Evolutionary conservation across 2,329 filamentous ascomycete species (phyloP).

Genomic region (Clarireedia hainanense): DNA sequence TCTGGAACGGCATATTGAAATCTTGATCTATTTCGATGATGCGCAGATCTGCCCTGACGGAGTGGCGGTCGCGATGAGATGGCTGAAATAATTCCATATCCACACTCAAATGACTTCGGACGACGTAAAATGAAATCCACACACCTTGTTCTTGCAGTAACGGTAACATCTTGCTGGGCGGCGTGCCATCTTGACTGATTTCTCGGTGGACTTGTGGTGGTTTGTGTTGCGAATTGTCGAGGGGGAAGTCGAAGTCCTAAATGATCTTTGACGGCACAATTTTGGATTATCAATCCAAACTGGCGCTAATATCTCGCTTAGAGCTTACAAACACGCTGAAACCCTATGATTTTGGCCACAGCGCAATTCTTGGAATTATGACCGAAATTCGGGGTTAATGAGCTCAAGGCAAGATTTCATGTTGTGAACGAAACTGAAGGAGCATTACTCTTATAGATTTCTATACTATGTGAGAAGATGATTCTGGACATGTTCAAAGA

Average conservation of each 20-base stretch:
- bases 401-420: not conserved
- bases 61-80: conserved; percentile 9
- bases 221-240: conserved; percentile 23
- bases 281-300: conserved; percentile 2
- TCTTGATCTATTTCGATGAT: not conserved
- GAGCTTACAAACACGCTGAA: conserved; percentile 3
- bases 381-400: conserved; percentile 4
- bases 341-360: conserved; percentile 7
- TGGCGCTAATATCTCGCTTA: not conserved
- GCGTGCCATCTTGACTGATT: conserved; percentile 91
- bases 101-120: conserved; percentile 3
- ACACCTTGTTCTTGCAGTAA: conserved; percentile 99
- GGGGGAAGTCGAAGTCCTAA: conserved; percentile 9
- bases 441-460: too few species aligned
- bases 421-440: not conserved
- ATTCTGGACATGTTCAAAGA: too few species aligned
- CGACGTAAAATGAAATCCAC: conserved; percentile 29
- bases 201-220: conserved; percentile 40
- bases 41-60: not conserved
- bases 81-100: conserved; percentile 3
- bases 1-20: not conserved
- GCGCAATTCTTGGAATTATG: conserved; percentile 9
- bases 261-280: not conserved
- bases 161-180: conserved; percentile 99
- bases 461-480: too few species aligned